These are phyloP conservation scores for Bertia moriformis DNA, from an alignment of 2,329 filamentous ascomycete species.

Conservation along the genomic window DNA sequence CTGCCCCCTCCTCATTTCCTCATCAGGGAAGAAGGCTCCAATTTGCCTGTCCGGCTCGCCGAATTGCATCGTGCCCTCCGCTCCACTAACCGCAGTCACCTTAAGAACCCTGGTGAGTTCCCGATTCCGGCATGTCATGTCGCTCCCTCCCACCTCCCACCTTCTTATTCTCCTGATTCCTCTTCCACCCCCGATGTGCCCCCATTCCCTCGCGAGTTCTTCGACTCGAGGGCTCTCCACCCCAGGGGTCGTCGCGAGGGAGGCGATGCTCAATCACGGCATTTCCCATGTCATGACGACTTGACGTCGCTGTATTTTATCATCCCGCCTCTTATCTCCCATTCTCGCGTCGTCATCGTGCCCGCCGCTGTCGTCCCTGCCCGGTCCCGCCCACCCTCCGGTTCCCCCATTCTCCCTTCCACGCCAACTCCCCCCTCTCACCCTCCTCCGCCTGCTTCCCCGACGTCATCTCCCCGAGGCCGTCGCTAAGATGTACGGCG, in stretches of 20 bases:
- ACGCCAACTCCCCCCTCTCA: conserved; percentile 3
- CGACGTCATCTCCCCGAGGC: background rate
- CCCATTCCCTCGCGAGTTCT: conserved; percentile 3
- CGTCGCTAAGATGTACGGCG: conserved; percentile 24
- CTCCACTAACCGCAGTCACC: background rate
- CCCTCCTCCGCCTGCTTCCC: background rate
- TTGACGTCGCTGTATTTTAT: conserved; percentile 1
- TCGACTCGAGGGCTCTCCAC: conserved; percentile 1
- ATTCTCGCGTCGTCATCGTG: no score
- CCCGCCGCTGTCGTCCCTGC: conserved; percentile 7
- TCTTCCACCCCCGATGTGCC: no score
- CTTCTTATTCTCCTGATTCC: conserved; percentile 4
- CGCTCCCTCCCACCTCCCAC: conserved; percentile 4
- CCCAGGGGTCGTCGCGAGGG: background rate
- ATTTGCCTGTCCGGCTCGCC: background rate
- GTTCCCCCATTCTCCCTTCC: conserved; percentile 8
- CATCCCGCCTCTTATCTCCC: conserved; percentile 3
- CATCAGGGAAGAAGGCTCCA: background rate
- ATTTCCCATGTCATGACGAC: conserved; percentile 1
- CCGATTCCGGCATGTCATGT: background rate
- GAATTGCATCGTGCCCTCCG: background rate
- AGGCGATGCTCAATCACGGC: background rate
- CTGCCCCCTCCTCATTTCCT: background rate
- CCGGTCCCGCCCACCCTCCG: conserved; percentile 9
- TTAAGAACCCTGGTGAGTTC: background rate